A percentile compares a stretch with the other conserved stretches of the same genome.
phyloP scores from a whole-genome alignment of 441 rosid genomes.

The Pelargonium fulgidum region DNA sequence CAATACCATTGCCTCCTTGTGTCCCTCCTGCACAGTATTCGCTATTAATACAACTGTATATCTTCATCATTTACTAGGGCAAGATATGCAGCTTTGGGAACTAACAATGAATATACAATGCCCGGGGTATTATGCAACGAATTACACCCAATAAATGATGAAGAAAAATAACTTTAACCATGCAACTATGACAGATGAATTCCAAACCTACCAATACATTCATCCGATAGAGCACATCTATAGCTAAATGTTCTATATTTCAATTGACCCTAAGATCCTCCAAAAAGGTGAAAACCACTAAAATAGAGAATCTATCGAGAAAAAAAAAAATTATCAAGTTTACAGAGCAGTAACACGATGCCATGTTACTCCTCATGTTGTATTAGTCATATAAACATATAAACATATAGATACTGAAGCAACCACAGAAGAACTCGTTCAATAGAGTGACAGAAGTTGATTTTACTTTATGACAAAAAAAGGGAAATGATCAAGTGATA shows the following conservation, averaged over 20 bases:
- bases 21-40: conserved; percentile 46
- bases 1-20: conserved; percentile 43
- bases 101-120: background rate
- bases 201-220: background rate
- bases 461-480: conserved; percentile 7
- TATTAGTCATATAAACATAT: no score
- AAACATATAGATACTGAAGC: background rate
- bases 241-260: background rate
- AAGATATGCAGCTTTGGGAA: background rate
- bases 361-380: background rate
- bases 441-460: background rate
- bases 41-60: background rate
- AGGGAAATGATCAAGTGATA: conserved; percentile 17
- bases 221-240: background rate
- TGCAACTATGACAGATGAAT: background rate
- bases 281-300: background rate
- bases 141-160: background rate
- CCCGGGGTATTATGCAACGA: background rate
- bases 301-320: background rate
- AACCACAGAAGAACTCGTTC: background rate
- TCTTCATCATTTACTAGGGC: background rate
- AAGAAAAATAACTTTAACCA: background rate
- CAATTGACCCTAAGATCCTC: background rate
- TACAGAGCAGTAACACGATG: background rate
- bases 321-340: background rate